Evolutionary conservation across 1,284 basidiomycete species (phyloP), one percentile per base, ranked within the genome.

Genomic region (Microstroma glucosiphilum): DNA sequence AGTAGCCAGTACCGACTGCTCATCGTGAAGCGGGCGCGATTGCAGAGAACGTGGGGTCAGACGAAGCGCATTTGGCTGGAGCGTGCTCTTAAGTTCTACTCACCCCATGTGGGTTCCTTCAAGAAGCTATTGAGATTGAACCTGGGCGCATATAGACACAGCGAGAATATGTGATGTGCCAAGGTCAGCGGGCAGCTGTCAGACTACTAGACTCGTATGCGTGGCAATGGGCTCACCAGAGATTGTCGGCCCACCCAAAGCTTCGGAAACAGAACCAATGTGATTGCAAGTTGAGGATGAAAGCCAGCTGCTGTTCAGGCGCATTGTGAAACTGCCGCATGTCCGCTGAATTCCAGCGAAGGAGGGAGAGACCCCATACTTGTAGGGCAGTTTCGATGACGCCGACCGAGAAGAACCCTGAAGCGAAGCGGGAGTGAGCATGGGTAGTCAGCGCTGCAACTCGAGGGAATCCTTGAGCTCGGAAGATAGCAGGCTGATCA

Each of bases 81-180:
- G 9, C 4, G 9, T 9, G 30, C 30, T 37, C 4, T 37, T 9
- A 9, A 4, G 9, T 37, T 37, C 30, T 9, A 37, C 30, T 37
- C 30, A 37, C 30, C 67, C 74, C 74, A 77, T 21, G 61, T 58
- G 1, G 76, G 76, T 42, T 69, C 57, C 0, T 62, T 42, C 1
- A 75, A 60, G 53, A 75, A 77, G 8, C 71, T 73, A 64, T 78
- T 78, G 60, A 78, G 70, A 49, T 78, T 78, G 68, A 70, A 78
- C 66, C 66, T 68, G 37, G 17, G 30, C 9, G 30, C 30, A 37
- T 37, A 19, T 30, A 21, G 43, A 58, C 3, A 54, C 11, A 41
- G 55, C 25, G 42, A 19, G 1, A 48, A 11, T 37, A 9, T 37
- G 9, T 37, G 30, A 37, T 9, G 1, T 43, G 43, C 6, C n/a